These are phyloP conservation scores for Globisporangium alternatum DNA, from an alignment of 352 stramenopile genomes.

Conservation along the genomic window DNA sequence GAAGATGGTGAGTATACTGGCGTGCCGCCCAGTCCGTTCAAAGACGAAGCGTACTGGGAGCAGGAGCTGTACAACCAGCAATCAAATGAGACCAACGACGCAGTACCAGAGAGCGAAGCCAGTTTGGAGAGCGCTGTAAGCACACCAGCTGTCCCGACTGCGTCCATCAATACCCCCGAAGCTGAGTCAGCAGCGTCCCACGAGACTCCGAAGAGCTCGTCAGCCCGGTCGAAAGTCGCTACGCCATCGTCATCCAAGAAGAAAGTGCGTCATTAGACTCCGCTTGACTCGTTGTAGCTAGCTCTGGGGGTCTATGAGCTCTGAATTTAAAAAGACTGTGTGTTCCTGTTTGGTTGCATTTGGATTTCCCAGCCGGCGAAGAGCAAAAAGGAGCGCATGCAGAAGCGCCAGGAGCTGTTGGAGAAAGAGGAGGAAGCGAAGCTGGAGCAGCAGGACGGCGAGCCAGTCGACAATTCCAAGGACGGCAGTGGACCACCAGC, in stretches of 20 bases:
- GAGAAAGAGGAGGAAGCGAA: conserved; percentile 57
- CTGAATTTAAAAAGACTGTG: neutral
- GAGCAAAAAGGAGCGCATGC: conserved; percentile 48
- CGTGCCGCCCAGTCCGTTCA: conserved; percentile 28
- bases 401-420: conserved; percentile 47
- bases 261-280: neutral
- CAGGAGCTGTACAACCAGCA: conserved; percentile 30
- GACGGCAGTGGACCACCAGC: neutral
- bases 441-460: conserved; percentile 9
- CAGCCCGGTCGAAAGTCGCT: neutral
- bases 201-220: neutral
- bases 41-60: conserved; percentile 50
- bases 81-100: conserved; percentile 1
- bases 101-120: neutral
- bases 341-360: neutral
- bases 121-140: neutral
- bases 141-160: neutral
- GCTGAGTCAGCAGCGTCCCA: neutral
- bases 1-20: conserved; percentile 10
- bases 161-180: neutral
- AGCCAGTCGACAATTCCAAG: neutral
- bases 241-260: neutral
- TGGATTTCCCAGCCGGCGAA: conserved; percentile 20
- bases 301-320: neutral
- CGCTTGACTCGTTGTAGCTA: too few relatives aligned